Base-by-base conservation (phyloP, 2,329 filamentous ascomycete genomes). In the Thielaviopsis musarum region DNA sequence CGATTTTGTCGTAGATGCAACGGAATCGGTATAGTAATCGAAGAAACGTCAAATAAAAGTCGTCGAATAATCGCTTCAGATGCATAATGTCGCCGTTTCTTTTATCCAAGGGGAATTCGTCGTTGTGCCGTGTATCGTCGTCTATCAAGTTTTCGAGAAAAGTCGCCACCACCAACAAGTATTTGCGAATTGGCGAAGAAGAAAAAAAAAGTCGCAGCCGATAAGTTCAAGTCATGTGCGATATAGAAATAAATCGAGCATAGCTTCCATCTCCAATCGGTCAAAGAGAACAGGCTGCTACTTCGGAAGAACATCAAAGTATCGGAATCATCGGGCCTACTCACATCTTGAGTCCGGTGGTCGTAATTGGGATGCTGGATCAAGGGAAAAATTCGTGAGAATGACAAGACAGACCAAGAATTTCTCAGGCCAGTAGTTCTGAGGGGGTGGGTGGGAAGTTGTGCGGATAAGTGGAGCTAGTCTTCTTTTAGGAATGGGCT, bases 291-390 rank as follows among this genome's bases (percentile, higher is more conserved):
- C 38, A 45, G 17, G 38, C 17, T 15, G 38, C 38, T n/a, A 45
- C 38, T 17, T n/a, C 38, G 38, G 38, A n/a, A 45, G 38, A 45
- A 7, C 17, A 13, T 45, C 38, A 45, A 45, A n/a, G 63, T 59
- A 58, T 64, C 61, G 61, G 55, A 62, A 49, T 49, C 45, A 49
- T 49, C 45, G n/a, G n/a, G 45, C 45, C 52, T 63, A 73, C 72
- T 74, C 69, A 74, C 72, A 74, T 74, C 72, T 73, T 74, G 69
- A 71, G 69, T 73, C 70, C 68, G 68, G 68, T 70, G 68, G 66
- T 68, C 65, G 68, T 70, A 69, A 73, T 72, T 72, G 72, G 60
- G 60, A 56, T 62, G 57, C 57, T 62, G 57, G 60, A 62, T 62
- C 60, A 59, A 62, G 57, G 57, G 60, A 55, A 57, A 55, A 62